phyloP scores from a whole-genome alignment of 2,329 filamentous ascomycete genomes.

The Pseudogymnoascus sp. region DNA sequence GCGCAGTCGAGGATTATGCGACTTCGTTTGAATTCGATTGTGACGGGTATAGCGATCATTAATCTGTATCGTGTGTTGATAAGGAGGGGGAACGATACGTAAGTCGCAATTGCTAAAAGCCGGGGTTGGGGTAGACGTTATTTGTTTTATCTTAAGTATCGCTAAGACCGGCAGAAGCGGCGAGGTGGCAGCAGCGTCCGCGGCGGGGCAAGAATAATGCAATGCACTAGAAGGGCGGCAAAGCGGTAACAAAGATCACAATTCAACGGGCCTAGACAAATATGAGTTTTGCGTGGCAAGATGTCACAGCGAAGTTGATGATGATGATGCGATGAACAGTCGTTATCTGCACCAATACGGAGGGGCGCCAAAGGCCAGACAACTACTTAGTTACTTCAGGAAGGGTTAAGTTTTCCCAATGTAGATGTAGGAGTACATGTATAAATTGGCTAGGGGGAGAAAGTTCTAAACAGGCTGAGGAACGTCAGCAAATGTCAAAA shows the following conservation, averaged over 20 bases:
- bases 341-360: not conserved
- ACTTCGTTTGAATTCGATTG: not conserved
- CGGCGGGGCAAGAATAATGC: slow-evolving; percentile 2
- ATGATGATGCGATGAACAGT: not conserved
- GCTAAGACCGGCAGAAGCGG: slow-evolving; percentile 6
- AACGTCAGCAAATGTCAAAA: not conserved
- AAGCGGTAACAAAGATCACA: slow-evolving; percentile 3
- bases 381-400: not conserved
- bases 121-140: slow-evolving; percentile 4
- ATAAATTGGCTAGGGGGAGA: not conserved
- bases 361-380: slow-evolving; percentile 5
- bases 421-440: slow-evolving; percentile 7
- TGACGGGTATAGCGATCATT: slow-evolving; percentile 5
- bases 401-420: not conserved
- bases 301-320: slow-evolving; percentile 3
- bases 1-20: slow-evolving; percentile 6
- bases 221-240: slow-evolving; percentile 7
- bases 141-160: not conserved
- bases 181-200: slow-evolving; percentile 8
- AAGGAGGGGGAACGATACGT: not conserved
- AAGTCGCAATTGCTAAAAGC: slow-evolving; percentile 4
- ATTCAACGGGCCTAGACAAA: not conserved
- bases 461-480: not conserved
- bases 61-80: not conserved
- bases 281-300: slow-evolving; percentile 1